Conservation (phyloP, 1,139 yeast species). For the Blastobotrys indianensis region DNA sequence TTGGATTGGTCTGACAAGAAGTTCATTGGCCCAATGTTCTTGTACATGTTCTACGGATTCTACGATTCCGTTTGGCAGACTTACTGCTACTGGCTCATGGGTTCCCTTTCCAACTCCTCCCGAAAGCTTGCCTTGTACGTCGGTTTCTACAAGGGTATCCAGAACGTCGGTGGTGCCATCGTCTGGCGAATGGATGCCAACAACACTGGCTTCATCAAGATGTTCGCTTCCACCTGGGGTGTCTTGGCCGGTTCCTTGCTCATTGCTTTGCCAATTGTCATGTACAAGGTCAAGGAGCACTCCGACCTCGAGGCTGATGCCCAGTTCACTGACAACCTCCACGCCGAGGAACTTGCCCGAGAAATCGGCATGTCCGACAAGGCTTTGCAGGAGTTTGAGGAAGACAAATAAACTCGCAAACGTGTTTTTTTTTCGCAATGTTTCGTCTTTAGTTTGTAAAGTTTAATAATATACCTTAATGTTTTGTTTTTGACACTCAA, state of each 20-base stretch:
- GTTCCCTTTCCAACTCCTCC: slow-evolving; percentile 53
- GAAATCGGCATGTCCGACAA: too few relatives aligned
- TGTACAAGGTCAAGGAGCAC: slow-evolving; percentile 41
- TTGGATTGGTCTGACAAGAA: slow-evolving; percentile 41
- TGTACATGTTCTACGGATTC: slow-evolving; percentile 55
- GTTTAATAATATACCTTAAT: too few relatives aligned
- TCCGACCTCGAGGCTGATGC: slow-evolving; percentile 27
- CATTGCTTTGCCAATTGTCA: slow-evolving; percentile 39
- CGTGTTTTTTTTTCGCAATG: too few relatives aligned
- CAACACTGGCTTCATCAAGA: slow-evolving; percentile 38
- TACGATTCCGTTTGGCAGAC: slow-evolving; percentile 57
- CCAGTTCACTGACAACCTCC: slow-evolving; percentile 21
- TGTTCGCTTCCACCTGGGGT: slow-evolving; percentile 54
- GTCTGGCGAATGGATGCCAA: slow-evolving; percentile 54
- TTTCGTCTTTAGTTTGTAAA: too few relatives aligned
- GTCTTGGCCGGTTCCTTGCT: slow-evolving; percentile 45
- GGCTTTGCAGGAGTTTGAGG: too few relatives aligned
- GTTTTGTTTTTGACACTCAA: too few relatives aligned
- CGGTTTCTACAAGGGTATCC: slow-evolving; percentile 57
- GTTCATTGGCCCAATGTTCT: slow-evolving; percentile 54
- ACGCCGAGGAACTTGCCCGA: slow-evolving; percentile 11
- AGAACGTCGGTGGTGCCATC: slow-evolving; percentile 58
- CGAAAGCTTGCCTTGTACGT: slow-evolving; percentile 52
- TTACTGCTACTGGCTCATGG: slow-evolving; percentile 51
- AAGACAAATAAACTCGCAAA: too few relatives aligned